Evolutionary conservation across 176 grass and related monocot genomes (phyloP).

Genomic region (Bothriochloa decipiens): DNA sequence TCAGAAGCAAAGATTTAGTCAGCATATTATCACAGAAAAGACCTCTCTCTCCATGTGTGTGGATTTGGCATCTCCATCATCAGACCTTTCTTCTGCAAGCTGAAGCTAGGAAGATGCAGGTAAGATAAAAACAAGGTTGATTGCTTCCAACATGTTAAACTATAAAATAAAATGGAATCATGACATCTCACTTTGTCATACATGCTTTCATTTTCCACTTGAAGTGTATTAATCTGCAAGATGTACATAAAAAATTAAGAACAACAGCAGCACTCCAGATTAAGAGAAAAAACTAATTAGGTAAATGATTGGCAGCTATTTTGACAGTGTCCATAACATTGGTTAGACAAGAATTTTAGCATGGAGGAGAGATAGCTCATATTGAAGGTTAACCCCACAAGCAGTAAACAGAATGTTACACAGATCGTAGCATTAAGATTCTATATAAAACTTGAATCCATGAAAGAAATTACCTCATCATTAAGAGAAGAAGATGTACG

Average conservation of each 20-base stretch:
- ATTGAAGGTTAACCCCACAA: constrained; percentile 12
- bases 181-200: constrained; percentile 67
- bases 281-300: constrained; percentile 22
- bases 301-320: constrained; percentile 22
- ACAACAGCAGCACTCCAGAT: background rate
- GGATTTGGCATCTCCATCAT: constrained; percentile 63
- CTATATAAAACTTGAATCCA: constrained; percentile 21
- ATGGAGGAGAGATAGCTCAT: constrained; percentile 1
- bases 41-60: constrained; percentile 72
- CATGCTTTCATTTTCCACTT: constrained; percentile 74
- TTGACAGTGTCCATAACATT: constrained; percentile 38
- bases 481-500: constrained; percentile 68
- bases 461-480: constrained; percentile 73
- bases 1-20: constrained; percentile 27
- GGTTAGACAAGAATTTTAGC: constrained; percentile 2
- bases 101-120: constrained; percentile 59
- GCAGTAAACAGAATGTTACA: constrained; percentile 20
- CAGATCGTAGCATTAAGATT: constrained; percentile 25
- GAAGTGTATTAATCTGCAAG: constrained; percentile 75
- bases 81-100: constrained; percentile 78
- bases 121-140: constrained; percentile 44
- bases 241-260: constrained; percentile 38
- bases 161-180: constrained; percentile 33
- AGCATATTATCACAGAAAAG: constrained; percentile 22
- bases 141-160: constrained; percentile 39